Evolutionary conservation across 2,329 filamentous ascomycete species (phyloP).

Genomic region (Dendryphion nanum): DNA sequence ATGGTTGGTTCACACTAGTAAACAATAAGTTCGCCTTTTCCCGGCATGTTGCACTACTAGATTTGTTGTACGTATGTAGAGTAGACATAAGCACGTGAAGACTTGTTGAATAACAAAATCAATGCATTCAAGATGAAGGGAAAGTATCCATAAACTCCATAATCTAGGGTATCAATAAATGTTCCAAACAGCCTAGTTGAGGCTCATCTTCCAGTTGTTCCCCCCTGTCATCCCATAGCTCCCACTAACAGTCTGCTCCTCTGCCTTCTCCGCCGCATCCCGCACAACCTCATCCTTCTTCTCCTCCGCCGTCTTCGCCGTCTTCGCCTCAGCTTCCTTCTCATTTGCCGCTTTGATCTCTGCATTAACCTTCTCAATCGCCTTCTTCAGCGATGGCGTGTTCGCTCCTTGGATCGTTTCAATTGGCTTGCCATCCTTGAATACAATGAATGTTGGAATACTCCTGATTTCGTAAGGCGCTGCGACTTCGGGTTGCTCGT

Average conservation of each 20-base stretch:
- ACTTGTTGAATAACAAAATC: too few relatives aligned
- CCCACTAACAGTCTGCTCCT: constrained; percentile 33
- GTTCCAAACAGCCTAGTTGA: constrained; percentile 13
- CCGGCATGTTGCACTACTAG: too few relatives aligned
- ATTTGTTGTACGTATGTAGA: too few relatives aligned
- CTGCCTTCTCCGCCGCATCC: constrained; percentile 4
- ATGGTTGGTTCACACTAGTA: too few relatives aligned
- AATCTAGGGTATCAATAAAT: too few relatives aligned
- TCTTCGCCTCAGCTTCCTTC: constrained; percentile 3
- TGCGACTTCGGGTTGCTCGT: constrained; percentile 7
- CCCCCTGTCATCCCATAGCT: constrained; percentile 33
- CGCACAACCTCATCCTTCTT: constrained; percentile 9
- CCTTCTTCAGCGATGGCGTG: constrained; percentile 21
- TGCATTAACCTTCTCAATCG: constrained; percentile 19
- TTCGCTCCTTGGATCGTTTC: constrained; percentile 32
- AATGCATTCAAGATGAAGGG: too few relatives aligned
- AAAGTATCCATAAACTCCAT: too few relatives aligned
- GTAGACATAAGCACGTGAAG: too few relatives aligned
- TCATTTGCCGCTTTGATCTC: constrained; percentile 11
- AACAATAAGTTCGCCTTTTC: too few relatives aligned
- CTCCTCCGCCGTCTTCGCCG: constrained; percentile 6
- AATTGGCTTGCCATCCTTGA: constrained; percentile 30
- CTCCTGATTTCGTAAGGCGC: constrained; percentile 49
- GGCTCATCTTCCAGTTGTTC: constrained; percentile 28
- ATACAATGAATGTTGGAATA: constrained; percentile 35